Conservation (phyloP, 441 rosid species). For the Erysimum pusillum region DNA sequence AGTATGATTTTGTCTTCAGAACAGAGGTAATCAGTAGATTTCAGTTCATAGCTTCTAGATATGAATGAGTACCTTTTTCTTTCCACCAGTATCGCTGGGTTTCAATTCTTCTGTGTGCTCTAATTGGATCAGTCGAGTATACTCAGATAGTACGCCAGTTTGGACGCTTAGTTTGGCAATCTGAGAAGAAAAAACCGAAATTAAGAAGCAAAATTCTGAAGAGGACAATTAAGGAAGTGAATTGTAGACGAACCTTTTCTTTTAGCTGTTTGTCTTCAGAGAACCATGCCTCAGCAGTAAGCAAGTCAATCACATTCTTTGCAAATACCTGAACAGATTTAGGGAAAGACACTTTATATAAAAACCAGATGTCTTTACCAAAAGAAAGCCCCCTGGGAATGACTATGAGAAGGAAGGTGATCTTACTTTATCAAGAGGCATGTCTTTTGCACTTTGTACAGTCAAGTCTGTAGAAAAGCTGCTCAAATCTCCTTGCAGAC, state of each 20-base stretch:
- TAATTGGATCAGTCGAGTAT: conserved; percentile 73
- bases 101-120: conserved; percentile 57
- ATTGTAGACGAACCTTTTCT: conserved; percentile 67
- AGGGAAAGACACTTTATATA: conserved; percentile 1
- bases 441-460: conserved; percentile 64
- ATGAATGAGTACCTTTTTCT: conserved; percentile 39
- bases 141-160: conserved; percentile 72
- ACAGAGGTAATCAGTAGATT: neutral
- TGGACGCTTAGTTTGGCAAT: conserved; percentile 70
- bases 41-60: neutral
- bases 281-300: conserved; percentile 93
- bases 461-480: conserved; percentile 65
- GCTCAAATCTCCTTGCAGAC: conserved; percentile 74
- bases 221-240: conserved; percentile 6
- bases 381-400: conserved; percentile 2
- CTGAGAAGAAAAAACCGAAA: conserved; percentile 50
- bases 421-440: conserved; percentile 80
- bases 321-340: conserved; percentile 62
- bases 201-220: conserved; percentile 26
- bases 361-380: neutral
- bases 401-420: conserved; percentile 24
- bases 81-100: conserved; percentile 39
- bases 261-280: conserved; percentile 71
- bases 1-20: neutral
- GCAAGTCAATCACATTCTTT: conserved; percentile 77